Conservation (phyloP, 805 yeast genomes). For the Scheffersomyces ergatensis region DNA sequence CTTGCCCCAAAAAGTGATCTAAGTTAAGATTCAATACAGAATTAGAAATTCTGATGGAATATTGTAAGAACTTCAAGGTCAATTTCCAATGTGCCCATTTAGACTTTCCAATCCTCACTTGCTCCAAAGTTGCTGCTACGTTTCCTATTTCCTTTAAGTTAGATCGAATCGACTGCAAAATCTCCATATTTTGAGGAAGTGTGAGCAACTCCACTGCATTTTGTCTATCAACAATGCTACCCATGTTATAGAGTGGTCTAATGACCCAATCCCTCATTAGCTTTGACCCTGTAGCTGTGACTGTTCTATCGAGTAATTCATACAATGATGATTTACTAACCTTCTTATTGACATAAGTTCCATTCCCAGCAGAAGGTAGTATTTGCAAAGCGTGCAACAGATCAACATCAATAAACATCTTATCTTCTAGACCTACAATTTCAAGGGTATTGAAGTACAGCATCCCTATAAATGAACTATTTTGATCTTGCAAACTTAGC, state of each 20-base stretch:
- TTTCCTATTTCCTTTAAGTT: conserved; percentile 3
- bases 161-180: neutral
- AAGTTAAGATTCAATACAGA: neutral
- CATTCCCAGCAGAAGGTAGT: neutral
- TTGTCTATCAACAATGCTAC: conserved; percentile 2
- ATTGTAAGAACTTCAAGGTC: conserved; percentile 2
- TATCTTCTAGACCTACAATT: conserved; percentile 1
- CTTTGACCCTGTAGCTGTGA: conserved; percentile 4
- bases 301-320: conserved; percentile 3
- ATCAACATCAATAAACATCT: conserved; percentile 8
- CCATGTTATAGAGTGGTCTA: conserved; percentile 4
- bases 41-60: neutral
- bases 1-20: neutral
- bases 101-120: conserved; percentile 4
- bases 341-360: neutral
- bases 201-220: neutral
- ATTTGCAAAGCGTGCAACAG: conserved; percentile 6
- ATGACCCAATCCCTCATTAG: conserved; percentile 8
- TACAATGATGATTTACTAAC: conserved; percentile 1
- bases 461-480: neutral
- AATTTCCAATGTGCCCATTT: conserved; percentile 6
- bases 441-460: neutral
- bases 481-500: conserved; percentile 1
- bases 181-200: conserved; percentile 1
- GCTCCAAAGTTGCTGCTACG: neutral